Percentiles rank a stretch among this genome's conserved stretches.
These are phyloP conservation scores for Rhododendron kiyosumense DNA, from an alignment of 148 eudicot genomes.

Conservation along the genomic window DNA sequence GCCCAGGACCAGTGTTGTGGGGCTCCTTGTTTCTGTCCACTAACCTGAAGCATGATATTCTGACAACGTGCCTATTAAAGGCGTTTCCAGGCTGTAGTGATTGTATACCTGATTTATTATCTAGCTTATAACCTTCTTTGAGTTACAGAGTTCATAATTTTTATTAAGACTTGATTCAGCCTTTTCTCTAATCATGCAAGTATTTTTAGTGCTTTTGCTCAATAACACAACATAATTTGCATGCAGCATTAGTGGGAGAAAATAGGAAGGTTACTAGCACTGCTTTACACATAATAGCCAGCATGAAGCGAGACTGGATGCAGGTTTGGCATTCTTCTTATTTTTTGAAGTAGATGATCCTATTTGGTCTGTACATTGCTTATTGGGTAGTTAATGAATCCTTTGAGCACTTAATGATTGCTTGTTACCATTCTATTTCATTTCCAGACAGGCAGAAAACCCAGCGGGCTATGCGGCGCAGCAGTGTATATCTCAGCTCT, in stretches of 20 bases:
- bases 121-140: background rate
- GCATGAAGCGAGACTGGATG: constrained; percentile 63
- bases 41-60: background rate
- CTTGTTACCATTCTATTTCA: background rate
- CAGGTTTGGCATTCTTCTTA: constrained; percentile 24
- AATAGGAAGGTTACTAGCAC: constrained; percentile 31
- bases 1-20: background rate
- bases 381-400: background rate
- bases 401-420: background rate
- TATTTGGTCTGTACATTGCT: background rate
- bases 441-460: constrained; percentile 59
- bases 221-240: background rate
- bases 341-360: background rate
- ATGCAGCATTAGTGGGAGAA: constrained; percentile 33
- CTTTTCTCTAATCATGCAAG: background rate
- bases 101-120: background rate
- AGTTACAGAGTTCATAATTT: background rate
- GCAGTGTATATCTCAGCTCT: constrained; percentile 53
- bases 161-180: background rate
- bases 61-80: background rate
- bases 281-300: constrained; percentile 43
- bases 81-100: background rate
- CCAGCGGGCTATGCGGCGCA: constrained; percentile 58
- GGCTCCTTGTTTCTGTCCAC: background rate
- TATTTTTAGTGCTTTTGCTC: background rate